phyloP scores from a whole-genome alignment of 2,329 filamentous ascomycete species.

The Trichoderma guizhouense region DNA sequence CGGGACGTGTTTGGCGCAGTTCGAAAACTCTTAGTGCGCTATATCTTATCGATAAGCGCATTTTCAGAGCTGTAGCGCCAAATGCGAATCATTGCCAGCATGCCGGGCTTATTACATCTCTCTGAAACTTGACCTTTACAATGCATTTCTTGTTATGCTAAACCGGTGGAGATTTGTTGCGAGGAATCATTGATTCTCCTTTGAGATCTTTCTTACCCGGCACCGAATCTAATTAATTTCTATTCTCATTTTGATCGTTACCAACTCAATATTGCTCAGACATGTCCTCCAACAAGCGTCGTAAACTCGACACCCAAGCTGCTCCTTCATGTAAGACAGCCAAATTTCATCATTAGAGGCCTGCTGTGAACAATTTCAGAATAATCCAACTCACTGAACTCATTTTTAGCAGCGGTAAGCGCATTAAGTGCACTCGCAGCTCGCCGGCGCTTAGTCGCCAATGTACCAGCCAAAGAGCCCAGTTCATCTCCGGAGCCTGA shows the following conservation, averaged over 20 bases:
- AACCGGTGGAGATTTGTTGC: not conserved
- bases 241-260: no score
- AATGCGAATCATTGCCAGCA: not conserved
- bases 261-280: not conserved
- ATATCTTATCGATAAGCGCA: constrained; percentile 12
- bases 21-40: constrained; percentile 9
- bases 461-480: constrained; percentile 19
- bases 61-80: not conserved
- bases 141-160: not conserved
- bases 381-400: not conserved
- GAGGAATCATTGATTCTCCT: fast-evolving
- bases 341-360: not conserved
- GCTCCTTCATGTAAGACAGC: constrained; percentile 30
- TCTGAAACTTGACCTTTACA: not conserved
- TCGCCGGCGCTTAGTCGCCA: constrained; percentile 28
- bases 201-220: fast-evolving
- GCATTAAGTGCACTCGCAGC: constrained; percentile 40
- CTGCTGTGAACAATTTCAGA: no score
- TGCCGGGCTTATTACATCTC: not conserved
- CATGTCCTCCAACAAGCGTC: constrained; percentile 33
- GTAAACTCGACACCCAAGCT: constrained; percentile 33
- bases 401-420: constrained; percentile 27
- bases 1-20: constrained; percentile 6
- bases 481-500: constrained; percentile 22
- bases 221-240: not conserved